Percentiles rank a stretch among this genome's conserved stretches.
Evolutionary conservation across 2,329 filamentous ascomycete species (phyloP).

Genomic region (Aspergillus sp.): DNA sequence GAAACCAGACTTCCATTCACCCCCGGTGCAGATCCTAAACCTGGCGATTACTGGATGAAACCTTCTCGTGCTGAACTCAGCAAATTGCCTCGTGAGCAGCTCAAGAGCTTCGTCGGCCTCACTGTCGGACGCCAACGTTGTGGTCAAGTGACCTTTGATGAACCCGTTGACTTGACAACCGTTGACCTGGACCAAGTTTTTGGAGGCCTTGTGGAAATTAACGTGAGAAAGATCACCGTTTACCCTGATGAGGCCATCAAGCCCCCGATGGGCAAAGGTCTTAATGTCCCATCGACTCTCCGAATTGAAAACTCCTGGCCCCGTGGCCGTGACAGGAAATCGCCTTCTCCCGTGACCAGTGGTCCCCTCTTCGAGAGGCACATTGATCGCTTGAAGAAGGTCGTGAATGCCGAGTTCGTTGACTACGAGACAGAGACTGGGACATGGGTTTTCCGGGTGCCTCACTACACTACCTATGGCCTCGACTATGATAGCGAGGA

Average conservation of each 20-base stretch:
- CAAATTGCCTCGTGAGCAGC: conserved; percentile 72
- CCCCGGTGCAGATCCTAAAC: conserved; percentile 44
- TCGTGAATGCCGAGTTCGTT: conserved; percentile 74
- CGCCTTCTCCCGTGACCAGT: conserved; percentile 51
- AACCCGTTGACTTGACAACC: conserved; percentile 72
- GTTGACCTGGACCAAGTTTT: conserved; percentile 76
- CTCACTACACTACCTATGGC: conserved; percentile 94
- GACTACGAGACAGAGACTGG: conserved; percentile 73
- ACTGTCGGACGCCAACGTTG: conserved; percentile 75
- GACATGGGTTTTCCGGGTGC: conserved; percentile 86
- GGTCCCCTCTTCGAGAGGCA: conserved; percentile 72
- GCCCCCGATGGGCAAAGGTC: conserved; percentile 73
- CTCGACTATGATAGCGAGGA: conserved; percentile 74
- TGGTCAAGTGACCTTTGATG: conserved; percentile 74
- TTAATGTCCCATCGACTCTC: conserved; percentile 87
- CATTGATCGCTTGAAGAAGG: conserved; percentile 67
- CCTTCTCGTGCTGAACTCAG: conserved; percentile 69
- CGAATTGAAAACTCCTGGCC: conserved; percentile 92
- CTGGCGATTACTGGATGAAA: conserved; percentile 80
- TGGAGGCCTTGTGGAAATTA: conserved; percentile 67
- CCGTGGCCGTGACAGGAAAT: conserved; percentile 57
- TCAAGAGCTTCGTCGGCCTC: conserved; percentile 66
- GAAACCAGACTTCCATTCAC: conserved; percentile 23
- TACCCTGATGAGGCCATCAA: conserved; percentile 72
- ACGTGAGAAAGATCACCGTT: conserved; percentile 75